phyloP scores from a whole-genome alignment of 352 stramenopile genomes.

The Thraustochytrium sp. region DNA sequence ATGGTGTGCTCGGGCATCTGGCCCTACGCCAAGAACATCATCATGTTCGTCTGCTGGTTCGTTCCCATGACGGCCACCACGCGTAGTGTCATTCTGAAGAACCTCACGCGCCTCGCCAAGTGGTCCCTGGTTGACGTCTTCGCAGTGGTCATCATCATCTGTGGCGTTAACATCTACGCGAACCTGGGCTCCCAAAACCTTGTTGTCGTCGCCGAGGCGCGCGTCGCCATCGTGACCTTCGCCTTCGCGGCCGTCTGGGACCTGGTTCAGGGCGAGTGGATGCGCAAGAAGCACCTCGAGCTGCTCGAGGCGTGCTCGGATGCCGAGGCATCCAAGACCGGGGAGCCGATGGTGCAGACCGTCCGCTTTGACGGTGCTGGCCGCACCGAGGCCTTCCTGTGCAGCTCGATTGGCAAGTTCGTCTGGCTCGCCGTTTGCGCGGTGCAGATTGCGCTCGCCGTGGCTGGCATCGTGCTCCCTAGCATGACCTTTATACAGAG shows the following conservation, averaged over 20 bases:
- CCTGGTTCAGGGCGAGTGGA: slow-evolving; percentile 37
- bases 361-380: not conserved
- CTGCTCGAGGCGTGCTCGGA: not conserved
- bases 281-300: slow-evolving; percentile 29
- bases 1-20: slow-evolving; percentile 32
- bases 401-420: slow-evolving; percentile 4
- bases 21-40: slow-evolving; percentile 45
- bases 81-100: not conserved
- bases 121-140: slow-evolving; percentile 46
- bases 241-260: slow-evolving; percentile 25
- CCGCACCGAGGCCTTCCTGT: not conserved
- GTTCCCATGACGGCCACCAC: not conserved
- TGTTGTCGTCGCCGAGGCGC: slow-evolving; percentile 15
- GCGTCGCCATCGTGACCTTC: slow-evolving; percentile 39
- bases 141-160: slow-evolving; percentile 38
- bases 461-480: not conserved
- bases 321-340: not conserved
- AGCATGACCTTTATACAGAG: slow-evolving; percentile 16
- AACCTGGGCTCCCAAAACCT: not conserved
- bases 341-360: not conserved
- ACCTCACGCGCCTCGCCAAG: not conserved
- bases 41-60: slow-evolving; percentile 42
- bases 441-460: not conserved
- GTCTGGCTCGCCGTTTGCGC: not conserved
- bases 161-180: slow-evolving; percentile 29